A percentile compares a stretch with the other conserved stretches of the same genome.
Conservation (phyloP, 2,329 filamentous ascomycete genomes). For the Phialophora expanda region DNA sequence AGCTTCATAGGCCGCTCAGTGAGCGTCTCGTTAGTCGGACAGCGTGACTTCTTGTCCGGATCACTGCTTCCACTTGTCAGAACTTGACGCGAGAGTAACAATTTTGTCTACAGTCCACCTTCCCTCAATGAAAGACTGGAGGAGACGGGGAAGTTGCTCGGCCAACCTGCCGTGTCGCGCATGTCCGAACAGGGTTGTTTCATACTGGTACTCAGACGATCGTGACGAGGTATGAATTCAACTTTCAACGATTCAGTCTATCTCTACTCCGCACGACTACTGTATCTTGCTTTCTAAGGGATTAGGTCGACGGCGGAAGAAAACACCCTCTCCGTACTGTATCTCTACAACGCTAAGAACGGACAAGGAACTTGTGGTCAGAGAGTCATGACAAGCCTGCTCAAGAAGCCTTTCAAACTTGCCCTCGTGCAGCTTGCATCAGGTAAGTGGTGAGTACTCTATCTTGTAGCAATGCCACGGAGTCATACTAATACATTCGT, state of each 20-base stretch:
- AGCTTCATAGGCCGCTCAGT: not conserved
- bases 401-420: constrained; percentile 78
- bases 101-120: not conserved
- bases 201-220: not conserved
- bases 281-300: not conserved
- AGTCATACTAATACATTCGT: constrained; percentile 28
- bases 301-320: not conserved
- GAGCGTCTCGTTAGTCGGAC: not conserved
- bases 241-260: not conserved
- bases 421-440: constrained; percentile 81
- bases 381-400: constrained; percentile 58
- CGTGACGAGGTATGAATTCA: not conserved
- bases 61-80: not conserved
- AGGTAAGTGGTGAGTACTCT: constrained; percentile 50
- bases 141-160: not conserved
- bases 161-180: constrained; percentile 4
- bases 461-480: constrained; percentile 1
- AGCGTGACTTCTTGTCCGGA: not conserved
- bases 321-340: not conserved
- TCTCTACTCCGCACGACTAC: not conserved
- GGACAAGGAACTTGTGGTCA: not conserved
- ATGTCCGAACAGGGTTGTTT: not conserved
- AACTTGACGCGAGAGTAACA: not conserved
- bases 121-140: not conserved
- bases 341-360: not conserved